Conservation (phyloP, 805 yeast species). For the Pichia cephalocereana region DNA sequence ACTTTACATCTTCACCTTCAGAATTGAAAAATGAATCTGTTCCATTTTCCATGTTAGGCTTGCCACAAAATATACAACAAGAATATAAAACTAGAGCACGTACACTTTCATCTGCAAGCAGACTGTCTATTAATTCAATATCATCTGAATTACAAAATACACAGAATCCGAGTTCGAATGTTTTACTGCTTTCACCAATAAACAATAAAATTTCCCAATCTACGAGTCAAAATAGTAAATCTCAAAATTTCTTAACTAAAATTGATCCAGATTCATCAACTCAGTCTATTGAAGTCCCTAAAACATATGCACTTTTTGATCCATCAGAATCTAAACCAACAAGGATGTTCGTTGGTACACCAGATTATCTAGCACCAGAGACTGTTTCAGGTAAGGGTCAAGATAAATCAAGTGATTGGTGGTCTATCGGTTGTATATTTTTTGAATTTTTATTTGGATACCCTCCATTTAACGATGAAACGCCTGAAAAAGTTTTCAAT, state of each 20-base stretch:
- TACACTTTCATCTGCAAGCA: conserved; percentile 30
- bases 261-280: conserved; percentile 2
- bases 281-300: conserved; percentile 20
- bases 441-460: conserved; percentile 89
- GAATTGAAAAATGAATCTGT: neutral
- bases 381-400: conserved; percentile 81
- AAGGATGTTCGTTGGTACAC: conserved; percentile 86
- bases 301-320: conserved; percentile 57
- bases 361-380: conserved; percentile 96
- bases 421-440: conserved; percentile 95
- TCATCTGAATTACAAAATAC: conserved; percentile 14
- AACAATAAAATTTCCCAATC: conserved; percentile 26
- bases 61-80: conserved; percentile 8
- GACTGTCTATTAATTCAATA: conserved; percentile 28
- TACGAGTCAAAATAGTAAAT: neutral
- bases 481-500: conserved; percentile 74
- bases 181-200: conserved; percentile 15
- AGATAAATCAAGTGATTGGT: conserved; percentile 89
- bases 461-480: conserved; percentile 85
- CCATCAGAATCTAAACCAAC: conserved; percentile 42
- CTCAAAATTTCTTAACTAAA: neutral
- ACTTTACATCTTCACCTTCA: conserved; percentile 4
- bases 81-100: conserved; percentile 14
- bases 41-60: neutral
- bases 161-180: neutral